Base-by-base conservation (phyloP, 2,329 filamentous ascomycete genomes). In the Esteya vermicola region DNA sequence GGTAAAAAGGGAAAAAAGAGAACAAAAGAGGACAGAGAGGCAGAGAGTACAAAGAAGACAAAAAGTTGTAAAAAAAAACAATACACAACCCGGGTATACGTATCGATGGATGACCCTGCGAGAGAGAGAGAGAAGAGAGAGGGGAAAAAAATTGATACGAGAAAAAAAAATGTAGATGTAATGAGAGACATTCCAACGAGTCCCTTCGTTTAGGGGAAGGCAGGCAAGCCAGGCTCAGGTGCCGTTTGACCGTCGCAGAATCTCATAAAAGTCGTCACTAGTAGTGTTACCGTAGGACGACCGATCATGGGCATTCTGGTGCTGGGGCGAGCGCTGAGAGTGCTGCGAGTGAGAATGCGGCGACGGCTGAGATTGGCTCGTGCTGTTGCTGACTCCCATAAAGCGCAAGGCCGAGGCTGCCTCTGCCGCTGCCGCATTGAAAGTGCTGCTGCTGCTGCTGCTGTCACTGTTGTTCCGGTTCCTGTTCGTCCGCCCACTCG, bases 201-300 rank as follows among this genome's bases (percentile, higher is more conserved):
- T n/a, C n/a, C n/a, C n/a, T n/a, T n/a, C n/a, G n/a, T n/a, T n/a
- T n/a, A n/a, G n/a, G n/a, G n/a, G n/a, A n/a, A n/a, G n/a, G n/a
- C n/a, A n/a, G n/a, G n/a, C n/a, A n/a, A n/a, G n/a, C n/a, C n/a
- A n/a, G n/a, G n/a, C n/a, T n/a, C 26, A 28, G 26, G 10, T 28
- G 26, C n/a, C 26, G 26, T 28, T 28, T 36, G 34, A 27, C n/a
- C 34, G 34, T 5, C 22, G 34, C 9, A 27, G 9, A 3, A 26
- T 19, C n/a, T 37, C 25, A 10, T 30, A 37, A 14, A 30, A 21
- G 18, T 28, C 26, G 8, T 37, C 26, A 18, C n/a, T 21, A 13
- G 10, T 10, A 23, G 4, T 13, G 27, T 47, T 51, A 26, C 47
- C 49, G 40, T 55, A 30, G 9, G 26, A 25, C 12, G 3, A 14